These are phyloP conservation scores for Trypanosoma brucei DNA, from an alignment of 208 protist genomes.

Conservation along the genomic window DNA sequence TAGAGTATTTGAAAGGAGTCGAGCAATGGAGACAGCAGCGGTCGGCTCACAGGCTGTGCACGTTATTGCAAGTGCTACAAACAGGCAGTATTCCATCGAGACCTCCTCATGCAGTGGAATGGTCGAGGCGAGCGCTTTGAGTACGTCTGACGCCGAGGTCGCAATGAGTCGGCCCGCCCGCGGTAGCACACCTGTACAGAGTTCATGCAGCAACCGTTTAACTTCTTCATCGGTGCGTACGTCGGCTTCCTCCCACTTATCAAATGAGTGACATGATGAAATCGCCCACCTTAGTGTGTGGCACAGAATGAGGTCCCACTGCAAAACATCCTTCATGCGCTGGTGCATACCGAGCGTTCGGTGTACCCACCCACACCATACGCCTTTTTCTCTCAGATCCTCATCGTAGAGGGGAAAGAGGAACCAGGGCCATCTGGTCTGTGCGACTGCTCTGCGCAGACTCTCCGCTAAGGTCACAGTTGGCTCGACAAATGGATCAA, in stretches of 20 bases:
- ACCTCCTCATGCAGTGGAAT: conserved; percentile 30
- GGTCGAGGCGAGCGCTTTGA: conserved; percentile 28
- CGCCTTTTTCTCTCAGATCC: conserved; percentile 19
- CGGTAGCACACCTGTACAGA: conserved; percentile 14
- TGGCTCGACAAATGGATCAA: neutral
- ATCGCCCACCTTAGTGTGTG: conserved; percentile 46
- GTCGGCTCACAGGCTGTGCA: conserved; percentile 33
- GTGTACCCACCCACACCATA: conserved; percentile 45
- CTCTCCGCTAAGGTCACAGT: conserved; percentile 5
- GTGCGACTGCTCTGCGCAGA: conserved; percentile 12
- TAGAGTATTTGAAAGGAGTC: conserved; percentile 28
- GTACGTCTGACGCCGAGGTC: conserved; percentile 19
- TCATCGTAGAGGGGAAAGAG: conserved; percentile 45
- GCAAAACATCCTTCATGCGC: conserved; percentile 32
- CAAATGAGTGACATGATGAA: conserved; percentile 24
- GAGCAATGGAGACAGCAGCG: conserved; percentile 22
- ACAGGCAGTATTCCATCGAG: conserved; percentile 19
- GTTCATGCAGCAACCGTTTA: no score
- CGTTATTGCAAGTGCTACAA: conserved; percentile 25
- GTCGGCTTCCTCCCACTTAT: conserved; percentile 1
- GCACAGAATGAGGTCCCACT: conserved; percentile 41
- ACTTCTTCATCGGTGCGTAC: neutral
- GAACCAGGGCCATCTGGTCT: conserved; percentile 36
- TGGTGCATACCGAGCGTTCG: conserved; percentile 30
- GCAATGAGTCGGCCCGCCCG: conserved; percentile 18